Evolutionary conservation across 371 early-diverging fungal species (phyloP).

Genomic region (Astathelohania contejeani): DNA sequence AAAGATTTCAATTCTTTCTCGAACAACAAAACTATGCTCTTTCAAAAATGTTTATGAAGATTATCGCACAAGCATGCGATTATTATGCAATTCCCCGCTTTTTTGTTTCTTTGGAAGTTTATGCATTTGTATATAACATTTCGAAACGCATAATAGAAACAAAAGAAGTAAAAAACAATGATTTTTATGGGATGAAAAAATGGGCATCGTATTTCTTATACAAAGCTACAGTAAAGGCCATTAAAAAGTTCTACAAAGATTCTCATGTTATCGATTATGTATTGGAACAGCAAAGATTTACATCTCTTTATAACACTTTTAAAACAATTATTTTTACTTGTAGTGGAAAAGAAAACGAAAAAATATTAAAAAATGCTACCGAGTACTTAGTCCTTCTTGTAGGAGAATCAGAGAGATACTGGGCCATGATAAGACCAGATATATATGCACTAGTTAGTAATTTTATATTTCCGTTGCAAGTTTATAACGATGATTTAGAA

Average conservation of each 20-base stretch:
- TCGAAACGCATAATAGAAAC: slow-evolving; percentile 22
- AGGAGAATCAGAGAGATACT: slow-evolving; percentile 12
- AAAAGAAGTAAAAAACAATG: slow-evolving; percentile 1
- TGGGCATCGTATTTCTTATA: slow-evolving; percentile 43
- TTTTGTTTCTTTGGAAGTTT: slow-evolving; percentile 21
- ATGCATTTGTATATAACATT: slow-evolving; percentile 23
- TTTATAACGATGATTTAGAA: slow-evolving; percentile 41
- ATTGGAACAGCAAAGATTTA: slow-evolving; percentile 7
- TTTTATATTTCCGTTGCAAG: neutral
- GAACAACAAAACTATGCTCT: too few relatives aligned
- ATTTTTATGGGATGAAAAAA: slow-evolving; percentile 25
- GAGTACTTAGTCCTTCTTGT: slow-evolving; percentile 30
- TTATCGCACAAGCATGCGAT: slow-evolving; percentile 34
- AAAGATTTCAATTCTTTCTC: too few relatives aligned
- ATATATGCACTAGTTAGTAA: neutral
- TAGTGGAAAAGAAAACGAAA: slow-evolving; percentile 2
- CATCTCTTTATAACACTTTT: slow-evolving; percentile 6
- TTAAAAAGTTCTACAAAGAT: slow-evolving; percentile 48
- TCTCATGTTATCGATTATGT: slow-evolving; percentile 18
- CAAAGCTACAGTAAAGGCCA: slow-evolving; percentile 39
- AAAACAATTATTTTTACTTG: slow-evolving; percentile 7
- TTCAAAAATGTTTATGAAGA: slow-evolving; percentile 19
- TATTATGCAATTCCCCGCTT: slow-evolving; percentile 45
- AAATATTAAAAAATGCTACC: slow-evolving; percentile 16
- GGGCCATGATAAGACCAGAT: slow-evolving; percentile 21